Conservation (phyloP, 1,284 basidiomycete species). For the Sanguinoderma infundibulare region DNA sequence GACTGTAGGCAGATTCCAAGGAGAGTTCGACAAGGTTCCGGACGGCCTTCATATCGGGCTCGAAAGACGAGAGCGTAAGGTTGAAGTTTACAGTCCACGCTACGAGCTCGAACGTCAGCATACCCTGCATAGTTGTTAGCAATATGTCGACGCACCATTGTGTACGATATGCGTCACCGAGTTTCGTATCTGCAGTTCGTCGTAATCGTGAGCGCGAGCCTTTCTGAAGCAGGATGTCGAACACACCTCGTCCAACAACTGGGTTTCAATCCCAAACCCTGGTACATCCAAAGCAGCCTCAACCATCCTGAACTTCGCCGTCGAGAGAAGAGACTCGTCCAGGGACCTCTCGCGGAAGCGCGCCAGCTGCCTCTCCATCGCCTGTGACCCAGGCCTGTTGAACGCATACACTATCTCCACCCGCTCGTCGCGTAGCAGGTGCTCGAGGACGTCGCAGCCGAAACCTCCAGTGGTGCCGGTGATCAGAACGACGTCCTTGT, state of each 20-base stretch:
- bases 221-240: too few species aligned
- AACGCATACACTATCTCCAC: slow-evolving; percentile 29
- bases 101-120: neutral
- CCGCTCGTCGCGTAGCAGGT: slow-evolving; percentile 17
- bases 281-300: slow-evolving; percentile 36
- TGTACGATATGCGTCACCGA: slow-evolving; percentile 38
- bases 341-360: slow-evolving; percentile 37
- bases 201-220: neutral
- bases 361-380: slow-evolving; percentile 9
- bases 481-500: slow-evolving; percentile 28
- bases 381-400: slow-evolving; percentile 16
- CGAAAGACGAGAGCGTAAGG: slow-evolving; percentile 28
- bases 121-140: too few species aligned
- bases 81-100: slow-evolving; percentile 45
- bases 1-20: slow-evolving; percentile 24
- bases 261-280: slow-evolving; percentile 34
- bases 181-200: slow-evolving; percentile 17
- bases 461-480: slow-evolving; percentile 33
- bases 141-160: slow-evolving; percentile 30
- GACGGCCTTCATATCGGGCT: slow-evolving; percentile 23
- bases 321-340: slow-evolving; percentile 30
- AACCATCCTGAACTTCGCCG: slow-evolving; percentile 37
- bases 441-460: slow-evolving; percentile 26
- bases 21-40: slow-evolving; percentile 31
- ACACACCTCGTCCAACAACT: slow-evolving; percentile 34